Base-by-base conservation (phyloP, 2,329 filamentous ascomycete genomes). In the Tolypocladium ovalisporum region DNA sequence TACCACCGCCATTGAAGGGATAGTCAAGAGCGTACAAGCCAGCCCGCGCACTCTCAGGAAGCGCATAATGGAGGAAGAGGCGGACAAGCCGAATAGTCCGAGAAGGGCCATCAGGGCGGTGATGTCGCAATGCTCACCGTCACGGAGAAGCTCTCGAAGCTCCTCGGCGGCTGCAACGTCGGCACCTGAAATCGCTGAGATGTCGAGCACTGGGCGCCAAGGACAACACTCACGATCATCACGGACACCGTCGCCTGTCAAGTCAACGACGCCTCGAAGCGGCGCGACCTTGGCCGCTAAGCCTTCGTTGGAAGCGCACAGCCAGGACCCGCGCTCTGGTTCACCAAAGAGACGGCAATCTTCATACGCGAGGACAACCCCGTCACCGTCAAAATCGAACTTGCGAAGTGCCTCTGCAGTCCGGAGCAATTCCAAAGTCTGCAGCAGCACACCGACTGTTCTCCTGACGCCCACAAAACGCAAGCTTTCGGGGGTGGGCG, bases 401-500 rank as follows among this genome's bases (percentile, higher is more conserved):
- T 69, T 65, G 61, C 61, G 66, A 27, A 68, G 68, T 52, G 64
- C 65, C 0, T 67, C 70, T 57, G 42, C 86, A 1, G 87, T 87
- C 63, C 79, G 79, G 32, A 75, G 79, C 44, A 75, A 82, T 65
- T 70, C 72, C 4, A 69, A 69, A 24, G 84, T 80, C 6, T 84
- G 84, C 3, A 67, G 76, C 37, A 77, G 79, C 22, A 87, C 84
- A 1, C 87, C 88, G 17, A 81, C 78, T 22, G 78, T 88, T 54
- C 72, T 88, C 15, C 69, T 90, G 8, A 87, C 71, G 19, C 71
- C 72, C 22, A 68, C 70, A 37, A 57, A 54, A 39, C 79, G 86
- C 34, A 76, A 77, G 51, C 80, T 86, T 19, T 87, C 86, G 17
- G 87, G 87, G 0, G 67, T 91, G 60, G 87, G 88, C 27, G 81